phyloP scores from a whole-genome alignment of 2,329 filamentous ascomycete species.

The Diplodia corticola region DNA sequence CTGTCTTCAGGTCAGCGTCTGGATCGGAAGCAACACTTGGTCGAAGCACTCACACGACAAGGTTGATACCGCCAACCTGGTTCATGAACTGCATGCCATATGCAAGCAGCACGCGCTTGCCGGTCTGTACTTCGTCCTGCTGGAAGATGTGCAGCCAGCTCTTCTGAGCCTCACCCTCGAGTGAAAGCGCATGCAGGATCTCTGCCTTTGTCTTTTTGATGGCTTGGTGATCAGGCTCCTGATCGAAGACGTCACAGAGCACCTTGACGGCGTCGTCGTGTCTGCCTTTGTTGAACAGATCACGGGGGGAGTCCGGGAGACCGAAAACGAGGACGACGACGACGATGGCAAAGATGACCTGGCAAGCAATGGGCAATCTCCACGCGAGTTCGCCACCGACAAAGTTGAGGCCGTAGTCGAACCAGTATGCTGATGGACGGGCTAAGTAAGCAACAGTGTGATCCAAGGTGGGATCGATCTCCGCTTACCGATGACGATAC shows the following conservation, averaged over 20 bases:
- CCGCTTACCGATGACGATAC: slow-evolving; percentile 44
- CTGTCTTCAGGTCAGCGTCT: not conserved
- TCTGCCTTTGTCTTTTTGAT: slow-evolving; percentile 61
- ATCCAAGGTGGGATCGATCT: not conserved
- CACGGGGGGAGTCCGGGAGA: slow-evolving; percentile 35
- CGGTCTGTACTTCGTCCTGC: slow-evolving; percentile 44
- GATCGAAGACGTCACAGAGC: slow-evolving; percentile 50
- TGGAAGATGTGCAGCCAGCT: slow-evolving; percentile 24
- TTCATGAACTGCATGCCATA: slow-evolving; percentile 62
- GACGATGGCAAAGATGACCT: slow-evolving; percentile 48
- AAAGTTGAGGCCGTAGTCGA: slow-evolving; percentile 50
- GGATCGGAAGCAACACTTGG: not conserved
- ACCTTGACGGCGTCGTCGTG: slow-evolving; percentile 52
- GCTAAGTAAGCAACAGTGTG: not conserved
- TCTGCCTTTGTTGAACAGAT: slow-evolving; percentile 38
- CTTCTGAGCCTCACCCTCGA: slow-evolving; percentile 17
- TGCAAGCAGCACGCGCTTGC: slow-evolving; percentile 63
- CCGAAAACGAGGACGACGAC: slow-evolving; percentile 45
- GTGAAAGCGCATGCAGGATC: slow-evolving; percentile 56
- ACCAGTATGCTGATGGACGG: slow-evolving; percentile 49
- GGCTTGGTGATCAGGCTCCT: slow-evolving; percentile 54
- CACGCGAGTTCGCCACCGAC: slow-evolving; percentile 40
- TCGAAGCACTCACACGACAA: slow-evolving; percentile 31
- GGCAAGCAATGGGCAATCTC: slow-evolving; percentile 55
- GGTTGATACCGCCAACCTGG: slow-evolving; percentile 50